Evolutionary conservation across 805 yeast species (phyloP).

Genomic region (Jamesozyma gamospora): DNA sequence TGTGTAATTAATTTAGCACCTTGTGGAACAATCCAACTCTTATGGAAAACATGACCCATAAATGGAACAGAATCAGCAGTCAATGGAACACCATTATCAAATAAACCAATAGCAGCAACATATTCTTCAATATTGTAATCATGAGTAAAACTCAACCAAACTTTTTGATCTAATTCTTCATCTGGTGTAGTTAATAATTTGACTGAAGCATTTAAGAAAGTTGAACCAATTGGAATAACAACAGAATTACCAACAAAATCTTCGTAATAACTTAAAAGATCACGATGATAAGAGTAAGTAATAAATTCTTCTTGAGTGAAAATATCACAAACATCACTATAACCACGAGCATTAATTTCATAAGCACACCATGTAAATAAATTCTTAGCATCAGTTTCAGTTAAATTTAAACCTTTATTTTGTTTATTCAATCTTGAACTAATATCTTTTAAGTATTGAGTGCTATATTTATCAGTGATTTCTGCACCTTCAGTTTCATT

Average conservation of each 20-base stretch:
- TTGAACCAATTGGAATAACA: slow-evolving; percentile 51
- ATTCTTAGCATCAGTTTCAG: slow-evolving; percentile 40
- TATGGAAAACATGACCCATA: slow-evolving; percentile 20
- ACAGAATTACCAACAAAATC: slow-evolving; percentile 55
- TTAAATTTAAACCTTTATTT: slow-evolving; percentile 46
- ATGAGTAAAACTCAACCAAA: slow-evolving; percentile 66
- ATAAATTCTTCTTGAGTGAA: slow-evolving; percentile 62
- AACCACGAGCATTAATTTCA: slow-evolving; percentile 62
- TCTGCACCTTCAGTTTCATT: slow-evolving; percentile 7
- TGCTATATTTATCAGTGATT: slow-evolving; percentile 12
- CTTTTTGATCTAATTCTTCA: slow-evolving; percentile 39
- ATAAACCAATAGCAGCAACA: slow-evolving; percentile 55
- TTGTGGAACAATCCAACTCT: slow-evolving; percentile 45
- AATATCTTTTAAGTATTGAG: slow-evolving; percentile 40
- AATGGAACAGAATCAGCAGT: slow-evolving; percentile 32
- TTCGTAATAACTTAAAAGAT: slow-evolving; percentile 49
- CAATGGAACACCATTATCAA: slow-evolving; percentile 30
- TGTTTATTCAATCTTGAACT: slow-evolving; percentile 45
- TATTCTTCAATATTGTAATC: slow-evolving; percentile 58
- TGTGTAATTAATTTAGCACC: slow-evolving; percentile 46
- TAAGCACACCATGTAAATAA: slow-evolving; percentile 62
- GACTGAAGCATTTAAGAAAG: slow-evolving; percentile 43
- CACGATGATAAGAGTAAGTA: slow-evolving; percentile 49
- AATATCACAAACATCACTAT: slow-evolving; percentile 55
- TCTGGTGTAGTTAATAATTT: slow-evolving; percentile 39